A percentile compares a stretch with the other conserved stretches of the same genome.
Evolutionary conservation across 1,139 yeast species (phyloP).

Genomic region (Zygosaccharomyces pseudobailii): DNA sequence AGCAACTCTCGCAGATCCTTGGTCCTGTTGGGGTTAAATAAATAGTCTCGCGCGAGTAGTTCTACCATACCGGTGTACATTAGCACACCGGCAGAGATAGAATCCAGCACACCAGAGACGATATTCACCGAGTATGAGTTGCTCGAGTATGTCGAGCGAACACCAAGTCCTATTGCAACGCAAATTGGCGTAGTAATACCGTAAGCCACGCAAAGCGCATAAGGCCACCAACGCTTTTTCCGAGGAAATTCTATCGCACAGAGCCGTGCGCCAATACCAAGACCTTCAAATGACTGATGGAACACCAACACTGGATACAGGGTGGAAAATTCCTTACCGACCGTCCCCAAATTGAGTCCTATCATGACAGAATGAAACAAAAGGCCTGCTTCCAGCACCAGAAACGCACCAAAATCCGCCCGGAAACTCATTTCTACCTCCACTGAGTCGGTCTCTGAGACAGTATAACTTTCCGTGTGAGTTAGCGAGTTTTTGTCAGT

Average conservation of each 20-base stretch:
- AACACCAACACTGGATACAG: conserved; percentile 70
- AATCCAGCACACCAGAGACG: conserved; percentile 67
- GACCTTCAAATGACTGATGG: conserved; percentile 83
- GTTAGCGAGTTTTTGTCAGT: conserved; percentile 2
- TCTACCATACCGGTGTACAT: conserved; percentile 80
- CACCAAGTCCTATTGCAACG: conserved; percentile 77
- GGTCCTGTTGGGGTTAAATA: conserved; percentile 52
- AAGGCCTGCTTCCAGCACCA: conserved; percentile 66
- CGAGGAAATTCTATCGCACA: conserved; percentile 64
- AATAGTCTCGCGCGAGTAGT: conserved; percentile 75
- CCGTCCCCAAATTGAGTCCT: conserved; percentile 61
- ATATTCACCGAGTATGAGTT: conserved; percentile 57
- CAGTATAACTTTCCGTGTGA: background rate
- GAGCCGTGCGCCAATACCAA: conserved; percentile 77
- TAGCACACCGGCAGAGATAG: conserved; percentile 74
- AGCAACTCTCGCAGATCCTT: conserved; percentile 33
- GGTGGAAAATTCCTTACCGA: conserved; percentile 65
- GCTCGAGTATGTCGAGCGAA: conserved; percentile 57
- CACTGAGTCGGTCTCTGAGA: conserved; percentile 5
- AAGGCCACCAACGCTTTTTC: conserved; percentile 45
- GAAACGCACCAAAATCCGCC: conserved; percentile 42
- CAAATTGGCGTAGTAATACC: conserved; percentile 72
- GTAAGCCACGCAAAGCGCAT: conserved; percentile 50
- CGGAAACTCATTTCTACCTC: conserved; percentile 13
- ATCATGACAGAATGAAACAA: conserved; percentile 49